Evolutionary conservation across 2,329 filamentous ascomycete genomes (phyloP).

Genomic region (Canariomyces notabilis): DNA sequence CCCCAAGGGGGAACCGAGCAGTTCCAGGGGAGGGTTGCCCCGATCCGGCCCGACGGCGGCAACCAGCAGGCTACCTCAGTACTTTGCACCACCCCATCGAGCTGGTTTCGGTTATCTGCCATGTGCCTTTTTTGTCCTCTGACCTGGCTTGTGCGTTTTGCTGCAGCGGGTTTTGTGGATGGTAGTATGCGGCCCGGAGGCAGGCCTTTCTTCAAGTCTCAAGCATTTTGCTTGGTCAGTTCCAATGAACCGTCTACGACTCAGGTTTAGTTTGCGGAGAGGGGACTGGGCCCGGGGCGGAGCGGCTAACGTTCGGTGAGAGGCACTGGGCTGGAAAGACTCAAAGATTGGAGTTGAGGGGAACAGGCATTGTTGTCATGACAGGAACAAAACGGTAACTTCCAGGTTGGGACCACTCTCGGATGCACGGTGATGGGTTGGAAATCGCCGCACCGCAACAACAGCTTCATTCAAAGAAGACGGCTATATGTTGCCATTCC

Average conservation of each 20-base stretch:
- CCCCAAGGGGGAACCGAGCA: neutral
- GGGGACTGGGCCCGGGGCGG: conserved; percentile 2
- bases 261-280: neutral
- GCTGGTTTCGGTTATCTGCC: neutral
- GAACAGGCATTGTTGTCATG: neutral
- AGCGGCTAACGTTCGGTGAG: conserved; percentile 1
- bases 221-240: neutral
- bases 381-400: conserved; percentile 1
- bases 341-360: neutral
- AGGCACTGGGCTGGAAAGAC: neutral
- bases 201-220: neutral
- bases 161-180: neutral
- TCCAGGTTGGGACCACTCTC: neutral
- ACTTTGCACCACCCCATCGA: too few relatives aligned
- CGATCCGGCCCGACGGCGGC: neutral
- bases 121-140: too few relatives aligned
- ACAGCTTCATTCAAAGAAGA: neutral
- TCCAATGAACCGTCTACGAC: conserved; percentile 1
- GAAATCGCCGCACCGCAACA: neutral
- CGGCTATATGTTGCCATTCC: neutral
- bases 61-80: too few relatives aligned
- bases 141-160: neutral
- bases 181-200: too few relatives aligned
- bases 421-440: neutral
- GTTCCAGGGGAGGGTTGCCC: too few relatives aligned